Base-by-base conservation (phyloP, 306 rosid species). In the Castanopsis chinensis region DNA sequence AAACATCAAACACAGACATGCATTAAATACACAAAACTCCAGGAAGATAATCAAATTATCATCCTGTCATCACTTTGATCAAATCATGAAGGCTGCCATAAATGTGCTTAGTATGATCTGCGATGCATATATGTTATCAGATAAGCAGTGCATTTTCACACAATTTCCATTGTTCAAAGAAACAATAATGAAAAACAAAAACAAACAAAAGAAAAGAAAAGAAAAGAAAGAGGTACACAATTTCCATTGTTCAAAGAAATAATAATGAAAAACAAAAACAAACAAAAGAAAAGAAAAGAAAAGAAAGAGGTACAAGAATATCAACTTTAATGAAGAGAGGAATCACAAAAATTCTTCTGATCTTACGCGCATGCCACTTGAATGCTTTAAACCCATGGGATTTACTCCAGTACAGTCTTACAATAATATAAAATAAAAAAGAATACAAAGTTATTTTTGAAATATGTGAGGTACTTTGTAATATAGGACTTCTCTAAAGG, bases 1-100 rank as follows among this genome's bases (percentile, higher is more conserved):
- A 71, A 61, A 74, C 57, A 74, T 73, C 53, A 78, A 75, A 21
- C 20, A 53, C 35, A 45, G 49, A 6, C 23, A 59, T 35, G 25
- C 55, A 5, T 63, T 28, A 14, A 63, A 63, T 63, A 28, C 15
- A 14, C 49, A n/a, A 67, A 67, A 15, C 18, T 17, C 21, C 10
- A 1, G 13, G 35, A 64, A 67, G 41, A 17, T 7, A 9, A 35
- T 35, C 52, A 3, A 67, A 35, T 19, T 19, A 67, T 32, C 52
- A 67, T 18, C 52, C 41, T 28, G 14, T 30, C n/a, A 64, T 64
- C 45, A 14, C 20, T 64, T 64, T 6, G 5, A 14, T 30, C 18
- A n/a, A 64, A 64, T 64, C 41, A 64, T 30, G 45, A 64, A 64
- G 17, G 45, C 70, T 28, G 70, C 15, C 5, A 4, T 32, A 64